Base-by-base conservation (phyloP, 495 filamentous ascomycete species). In the Aspergillus heteromorphus region DNA sequence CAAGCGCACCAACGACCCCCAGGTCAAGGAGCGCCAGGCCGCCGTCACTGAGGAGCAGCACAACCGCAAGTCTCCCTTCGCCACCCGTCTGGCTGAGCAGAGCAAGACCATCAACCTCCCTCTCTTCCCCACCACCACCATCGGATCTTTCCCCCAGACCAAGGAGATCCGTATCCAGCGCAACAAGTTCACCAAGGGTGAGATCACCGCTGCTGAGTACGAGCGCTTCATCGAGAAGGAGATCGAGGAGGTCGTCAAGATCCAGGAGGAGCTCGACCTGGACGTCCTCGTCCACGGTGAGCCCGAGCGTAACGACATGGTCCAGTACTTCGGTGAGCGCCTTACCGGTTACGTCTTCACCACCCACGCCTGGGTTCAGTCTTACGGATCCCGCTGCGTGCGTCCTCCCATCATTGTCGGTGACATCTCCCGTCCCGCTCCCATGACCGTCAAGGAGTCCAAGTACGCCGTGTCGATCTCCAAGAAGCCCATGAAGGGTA, bases 381-480 rank as follows among this genome's bases (percentile, higher is more conserved):
- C 81, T 65, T 98, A 98, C 75, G 93, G 93, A 60, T 97, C 92
- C 53, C 95, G 93, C 64, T 97, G 95, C 73, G 93, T 98, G 57
- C 87, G 93, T 65, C 93, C 93, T 55, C 93, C 93, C 40, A 98
- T 98, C 76, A 87, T 98, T 64, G 93, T 97, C 63, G 93, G 93
- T 75, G 93, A 98, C 68, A 88, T 98, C 74, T 96, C 91, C 53
- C 92, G 93, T 64, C 93, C 93, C 25, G 83, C 82, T 54, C 88
- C 93, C 49, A 98, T 98, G 95, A 96, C 95, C 58, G 93, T 98
- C 75, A 98, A 97, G 86, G 93, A 98, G 83, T 96, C 91, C 70
- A 93, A 97, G 81, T 98, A 95, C 73, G 93, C 93, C 60, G 91
- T 88, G 53, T 91, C 88, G 38, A 84, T 96, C 77, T 90, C 92